Conservation (phyloP, 2,329 filamentous ascomycete species). For the Stagonosporopsis chrysanthemi region DNA sequence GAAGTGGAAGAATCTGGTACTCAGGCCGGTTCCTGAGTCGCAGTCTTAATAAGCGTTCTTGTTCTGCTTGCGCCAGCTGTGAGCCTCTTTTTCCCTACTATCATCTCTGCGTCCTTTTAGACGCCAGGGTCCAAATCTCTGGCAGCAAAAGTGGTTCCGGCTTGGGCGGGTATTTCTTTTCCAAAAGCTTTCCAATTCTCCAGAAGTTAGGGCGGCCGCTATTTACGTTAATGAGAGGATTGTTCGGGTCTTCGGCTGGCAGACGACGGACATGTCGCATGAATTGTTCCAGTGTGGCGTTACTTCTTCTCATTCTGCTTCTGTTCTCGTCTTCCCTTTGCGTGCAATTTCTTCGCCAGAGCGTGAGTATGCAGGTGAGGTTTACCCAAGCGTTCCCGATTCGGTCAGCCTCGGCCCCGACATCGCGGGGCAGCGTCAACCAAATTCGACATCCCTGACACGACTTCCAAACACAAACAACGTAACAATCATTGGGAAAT, state of each 20-base stretch:
- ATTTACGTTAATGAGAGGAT: too few species aligned
- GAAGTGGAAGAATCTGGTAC: conserved; percentile 10
- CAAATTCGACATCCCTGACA: not conserved
- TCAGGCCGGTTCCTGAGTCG: not conserved
- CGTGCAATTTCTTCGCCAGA: not conserved
- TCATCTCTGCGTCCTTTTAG: not conserved
- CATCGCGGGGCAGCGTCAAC: conserved; percentile 3
- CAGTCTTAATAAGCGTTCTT: not conserved
- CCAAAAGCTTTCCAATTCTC: too few species aligned
- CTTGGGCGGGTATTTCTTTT: conserved; percentile 2
- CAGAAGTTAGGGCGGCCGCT: too few species aligned
- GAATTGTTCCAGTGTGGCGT: too few species aligned
- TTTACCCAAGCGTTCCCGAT: not conserved
- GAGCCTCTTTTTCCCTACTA: not conserved
- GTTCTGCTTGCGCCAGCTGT: not conserved
- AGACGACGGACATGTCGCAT: too few species aligned
- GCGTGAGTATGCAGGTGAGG: not conserved
- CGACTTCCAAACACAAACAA: not conserved
- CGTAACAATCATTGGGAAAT: not conserved
- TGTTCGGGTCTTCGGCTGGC: too few species aligned
- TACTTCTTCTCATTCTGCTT: too few species aligned
- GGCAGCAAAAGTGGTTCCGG: not conserved
- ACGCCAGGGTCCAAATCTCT: not conserved
- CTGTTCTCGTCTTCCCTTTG: not conserved
- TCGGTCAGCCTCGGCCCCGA: conserved; percentile 7